Percentiles rank a stretch among this genome's conserved stretches.
phyloP scores from a whole-genome alignment of 345 rosid species.

The Brassica juncea region DNA sequence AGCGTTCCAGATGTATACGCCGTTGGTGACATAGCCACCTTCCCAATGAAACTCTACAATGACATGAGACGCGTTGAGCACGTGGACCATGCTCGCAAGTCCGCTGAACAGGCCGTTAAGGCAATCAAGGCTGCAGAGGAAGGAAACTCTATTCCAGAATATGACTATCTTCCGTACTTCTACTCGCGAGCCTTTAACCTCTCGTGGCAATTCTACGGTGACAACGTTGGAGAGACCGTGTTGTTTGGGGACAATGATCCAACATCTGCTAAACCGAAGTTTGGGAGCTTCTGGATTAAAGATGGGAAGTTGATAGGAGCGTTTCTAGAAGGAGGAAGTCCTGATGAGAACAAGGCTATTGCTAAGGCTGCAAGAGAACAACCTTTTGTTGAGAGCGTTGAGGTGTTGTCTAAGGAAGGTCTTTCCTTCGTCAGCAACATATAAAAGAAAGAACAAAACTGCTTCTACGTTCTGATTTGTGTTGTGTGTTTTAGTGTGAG shows the following conservation, averaged over 20 bases:
- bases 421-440: conserved; percentile 52
- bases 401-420: conserved; percentile 62
- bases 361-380: conserved; percentile 78
- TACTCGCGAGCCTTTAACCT: conserved; percentile 53
- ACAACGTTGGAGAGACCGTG: conserved; percentile 60
- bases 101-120: conserved; percentile 97
- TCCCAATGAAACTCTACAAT: conserved; percentile 76
- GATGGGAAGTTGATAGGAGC: conserved; percentile 84
- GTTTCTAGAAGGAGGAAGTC: conserved; percentile 83
- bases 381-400: conserved; percentile 64
- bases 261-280: conserved; percentile 63
- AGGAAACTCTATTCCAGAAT: conserved; percentile 61
- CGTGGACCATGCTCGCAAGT: conserved; percentile 95
- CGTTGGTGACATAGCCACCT: conserved; percentile 84
- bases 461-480: background rate
- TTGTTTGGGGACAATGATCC: conserved; percentile 78
- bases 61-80: conserved; percentile 92
- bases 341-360: conserved; percentile 86
- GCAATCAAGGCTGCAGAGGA: conserved; percentile 71
- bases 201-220: conserved; percentile 99
- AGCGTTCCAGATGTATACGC: conserved; percentile 73
- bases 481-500: background rate
- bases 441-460: background rate
- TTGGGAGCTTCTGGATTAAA: conserved; percentile 88
- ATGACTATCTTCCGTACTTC: conserved; percentile 54